Conservation (phyloP, 768 basidiomycete species). For the Mrakia blollopis region DNA sequence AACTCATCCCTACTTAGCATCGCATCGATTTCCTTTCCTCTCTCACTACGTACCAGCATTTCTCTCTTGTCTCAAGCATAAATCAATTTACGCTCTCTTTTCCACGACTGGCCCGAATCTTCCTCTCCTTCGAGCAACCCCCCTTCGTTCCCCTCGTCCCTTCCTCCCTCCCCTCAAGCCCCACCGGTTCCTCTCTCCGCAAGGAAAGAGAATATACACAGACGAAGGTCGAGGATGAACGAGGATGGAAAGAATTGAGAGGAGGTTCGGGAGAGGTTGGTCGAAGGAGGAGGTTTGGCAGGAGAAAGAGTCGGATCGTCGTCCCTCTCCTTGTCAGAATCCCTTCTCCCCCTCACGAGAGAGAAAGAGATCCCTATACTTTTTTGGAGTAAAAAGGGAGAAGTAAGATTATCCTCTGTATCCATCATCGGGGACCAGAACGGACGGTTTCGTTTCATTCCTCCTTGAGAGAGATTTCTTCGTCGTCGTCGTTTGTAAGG, state of each 20-base stretch:
- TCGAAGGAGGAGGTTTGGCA: neutral
- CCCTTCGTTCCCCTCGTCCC: neutral
- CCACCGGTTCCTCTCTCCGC: conserved; percentile 12
- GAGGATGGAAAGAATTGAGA: neutral
- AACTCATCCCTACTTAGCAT: too few relatives aligned
- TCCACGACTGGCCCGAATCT: too few relatives aligned
- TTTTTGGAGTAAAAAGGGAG: too few relatives aligned
- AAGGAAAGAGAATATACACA: conserved; percentile 3
- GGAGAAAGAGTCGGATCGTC: neutral
- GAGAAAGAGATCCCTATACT: too few relatives aligned
- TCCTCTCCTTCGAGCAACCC: neutral
- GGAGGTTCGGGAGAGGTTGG: neutral
- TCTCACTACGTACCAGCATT: too few relatives aligned
- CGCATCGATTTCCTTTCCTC: too few relatives aligned
- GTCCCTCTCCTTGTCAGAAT: neutral
- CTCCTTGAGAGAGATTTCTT: too few relatives aligned
- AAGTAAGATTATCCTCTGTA: too few relatives aligned
- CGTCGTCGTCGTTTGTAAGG: conserved; percentile 7
- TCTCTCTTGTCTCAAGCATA: too few relatives aligned
- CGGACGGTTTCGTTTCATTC: neutral
- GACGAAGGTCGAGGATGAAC: neutral
- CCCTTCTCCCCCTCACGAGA: conserved; percentile 8
- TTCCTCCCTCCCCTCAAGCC: neutral
- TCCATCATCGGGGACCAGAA: neutral
- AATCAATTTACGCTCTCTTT: too few relatives aligned